These are phyloP conservation scores for Lactarius tabidus DNA, from an alignment of 768 basidiomycete species.

Conservation along the genomic window DNA sequence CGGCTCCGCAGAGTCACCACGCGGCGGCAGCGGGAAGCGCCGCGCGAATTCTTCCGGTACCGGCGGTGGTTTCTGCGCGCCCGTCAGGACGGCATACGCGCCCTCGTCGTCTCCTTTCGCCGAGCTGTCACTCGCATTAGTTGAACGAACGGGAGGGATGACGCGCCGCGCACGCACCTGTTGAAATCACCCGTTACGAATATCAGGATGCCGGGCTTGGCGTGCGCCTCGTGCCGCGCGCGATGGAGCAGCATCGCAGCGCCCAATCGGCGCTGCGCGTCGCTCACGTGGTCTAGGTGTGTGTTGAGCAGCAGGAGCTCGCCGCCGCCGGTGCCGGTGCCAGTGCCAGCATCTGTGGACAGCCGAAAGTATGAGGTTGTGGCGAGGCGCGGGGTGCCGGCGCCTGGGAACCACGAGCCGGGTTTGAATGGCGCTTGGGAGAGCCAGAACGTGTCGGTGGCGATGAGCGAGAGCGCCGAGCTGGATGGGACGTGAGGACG, in stretches of 20 bases:
- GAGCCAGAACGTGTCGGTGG: constrained; percentile 52
- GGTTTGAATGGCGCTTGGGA: constrained; percentile 51
- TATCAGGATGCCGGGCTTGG: constrained; percentile 34
- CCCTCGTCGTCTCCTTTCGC: constrained; percentile 43
- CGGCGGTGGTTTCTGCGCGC: constrained; percentile 36
- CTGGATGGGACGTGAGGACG: constrained; percentile 22
- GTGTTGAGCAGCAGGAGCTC: constrained; percentile 47
- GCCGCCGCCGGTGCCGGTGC: constrained; percentile 10
- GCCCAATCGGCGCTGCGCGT: constrained; percentile 46
- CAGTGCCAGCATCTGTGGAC: too few species aligned
- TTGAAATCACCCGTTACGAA: constrained; percentile 55
- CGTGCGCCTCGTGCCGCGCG: constrained; percentile 44
- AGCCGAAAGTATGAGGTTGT: constrained; percentile 43
- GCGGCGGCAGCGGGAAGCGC: constrained; percentile 37
- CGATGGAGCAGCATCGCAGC: constrained; percentile 50
- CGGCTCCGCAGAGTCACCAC: constrained; percentile 30
- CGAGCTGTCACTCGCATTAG: constrained; percentile 27
- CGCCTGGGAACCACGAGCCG: constrained; percentile 46
- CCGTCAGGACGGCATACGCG: constrained; percentile 50
- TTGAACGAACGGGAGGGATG: too few species aligned
- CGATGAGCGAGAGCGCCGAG: constrained; percentile 36
- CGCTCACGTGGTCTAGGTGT: constrained; percentile 53
- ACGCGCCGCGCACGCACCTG: constrained; percentile 11
- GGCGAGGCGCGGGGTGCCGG: constrained; percentile 48
- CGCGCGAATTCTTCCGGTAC: constrained; percentile 43